Base-by-base conservation (phyloP, 176 grass and related monocot genomes). In the Otatea glauca region DNA sequence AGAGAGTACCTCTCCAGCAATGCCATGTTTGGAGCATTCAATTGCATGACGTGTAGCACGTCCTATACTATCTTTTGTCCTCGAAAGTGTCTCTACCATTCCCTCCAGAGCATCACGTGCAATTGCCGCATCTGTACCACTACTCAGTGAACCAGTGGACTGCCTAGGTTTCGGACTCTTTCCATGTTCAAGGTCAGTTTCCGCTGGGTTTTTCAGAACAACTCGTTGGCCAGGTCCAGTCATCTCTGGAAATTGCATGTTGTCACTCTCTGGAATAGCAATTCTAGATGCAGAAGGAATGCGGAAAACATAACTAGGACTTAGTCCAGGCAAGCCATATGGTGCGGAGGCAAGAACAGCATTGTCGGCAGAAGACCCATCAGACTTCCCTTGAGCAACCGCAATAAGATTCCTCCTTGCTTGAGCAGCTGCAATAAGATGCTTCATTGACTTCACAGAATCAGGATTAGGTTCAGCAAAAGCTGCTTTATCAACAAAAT, bases 351-450 rank as follows among this genome's bases (percentile, higher is more conserved):
- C 65, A 89, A 87, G 83, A 88, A 83, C 81, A 81, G 71, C 79
- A 89, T 86, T 91, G 48, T 89, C 89, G 44, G 62, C 23, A 21
- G 58, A 76, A 83, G 66, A 58, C 18, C 86, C 79, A 75, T 92
- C 85, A 77, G 82, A 92, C 42, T 94, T 92, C 61, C 90, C 86
- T 71, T 96, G 91, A 89, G 88, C 74, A 90, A 85, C 87, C 10
- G 71, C 96, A 83, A 96, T 92, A 67, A 96, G 91, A 39, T 91
- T 96, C 78, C 94, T 96, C 86, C 87, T 90, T 74, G 96, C 93
- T 76, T 96, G 96, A 75, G 96, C 96, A 90, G 88, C 96, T 84
- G 96, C 96, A 84, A 99, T 99, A 80, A 99, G 93, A 92, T 94
- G 80, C 75, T 92, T 99, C 90, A 99, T 95, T 86, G 96, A 99